Conservation (phyloP, 2,329 filamentous ascomycete genomes). For the Diaporthe longicolla region DNA sequence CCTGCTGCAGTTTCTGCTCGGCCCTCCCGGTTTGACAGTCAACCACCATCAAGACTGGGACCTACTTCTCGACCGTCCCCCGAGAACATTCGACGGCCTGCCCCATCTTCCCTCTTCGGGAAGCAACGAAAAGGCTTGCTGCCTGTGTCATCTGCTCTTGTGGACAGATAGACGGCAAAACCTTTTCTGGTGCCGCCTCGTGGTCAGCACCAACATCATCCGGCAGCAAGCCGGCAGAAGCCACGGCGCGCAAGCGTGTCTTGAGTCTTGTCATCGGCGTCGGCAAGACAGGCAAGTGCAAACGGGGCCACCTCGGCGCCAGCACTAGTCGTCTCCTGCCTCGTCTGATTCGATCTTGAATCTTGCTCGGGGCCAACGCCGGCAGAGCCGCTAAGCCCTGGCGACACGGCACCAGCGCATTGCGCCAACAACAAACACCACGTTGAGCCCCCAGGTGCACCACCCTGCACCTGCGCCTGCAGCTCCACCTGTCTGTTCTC, state of each 20-base stretch:
- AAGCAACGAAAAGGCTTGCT: background rate
- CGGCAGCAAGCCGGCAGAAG: slow-evolving; percentile 11
- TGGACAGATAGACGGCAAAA: background rate
- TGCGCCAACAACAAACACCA: background rate
- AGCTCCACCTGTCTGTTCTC: background rate
- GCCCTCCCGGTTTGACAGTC: background rate
- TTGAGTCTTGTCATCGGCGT: background rate
- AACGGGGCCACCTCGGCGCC: background rate
- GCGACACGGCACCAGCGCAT: background rate
- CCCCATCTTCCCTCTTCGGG: background rate
- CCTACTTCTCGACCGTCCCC: background rate
- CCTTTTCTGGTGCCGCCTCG: background rate
- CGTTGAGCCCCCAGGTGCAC: background rate
- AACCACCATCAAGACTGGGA: background rate
- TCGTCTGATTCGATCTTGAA: background rate
- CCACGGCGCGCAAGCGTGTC: background rate
- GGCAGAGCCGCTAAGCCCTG: background rate
- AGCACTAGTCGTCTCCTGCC: slow-evolving; percentile 20
- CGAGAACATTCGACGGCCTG: background rate
- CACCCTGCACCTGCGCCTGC: too few species aligned
- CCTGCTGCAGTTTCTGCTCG: background rate
- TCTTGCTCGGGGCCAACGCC: slow-evolving; percentile 1
- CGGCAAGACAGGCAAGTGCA: slow-evolving; percentile 3
- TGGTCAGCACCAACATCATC: background rate
- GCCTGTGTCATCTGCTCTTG: background rate